Evolutionary conservation across 169 alveolate genomes (phyloP), one percentile per base, ranked within the genome.

Genomic region (Cryptosporidium baileyi): DNA sequence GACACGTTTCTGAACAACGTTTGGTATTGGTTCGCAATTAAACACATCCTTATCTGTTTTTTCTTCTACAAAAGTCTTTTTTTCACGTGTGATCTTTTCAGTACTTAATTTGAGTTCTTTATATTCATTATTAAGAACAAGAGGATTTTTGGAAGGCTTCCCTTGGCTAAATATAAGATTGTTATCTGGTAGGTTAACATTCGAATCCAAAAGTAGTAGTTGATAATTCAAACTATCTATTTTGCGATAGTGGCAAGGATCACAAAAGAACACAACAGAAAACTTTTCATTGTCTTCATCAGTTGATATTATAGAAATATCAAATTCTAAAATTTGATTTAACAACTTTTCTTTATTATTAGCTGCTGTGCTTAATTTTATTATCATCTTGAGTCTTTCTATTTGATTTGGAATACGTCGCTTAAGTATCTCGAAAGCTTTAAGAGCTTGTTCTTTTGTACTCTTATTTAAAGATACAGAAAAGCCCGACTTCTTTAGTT

Each of bases 391-490:
- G 24, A 94, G 89, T 52, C 96, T 80, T 47, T 91, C 93, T n/a
- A 93, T 93, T 11, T 90, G 91, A 19, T 93, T 85, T 15, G 95
- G 94, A 74, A 91, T 91, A 52, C 88, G 91, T 60, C 91, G 82
- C 81, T 92, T 91, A 81, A 93, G 88, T 38, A 89, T 63, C 19
- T 90, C 93, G 47, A 91, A 80, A 26, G 94, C 95, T 82, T 92
- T 93, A 44, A 93, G 82, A 26, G 95, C 94, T 65, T 93, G 96
- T 38, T 92, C 93, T 65, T 93, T 93, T 6, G 95, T 90, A 26
- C 94, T 90, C 41, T 93, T 94, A 41, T 91, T 91, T 52, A 93
- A 80, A 38, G 93, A 89, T 19, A 92, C 89, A 61, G 95, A 91
- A 67, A 89, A 93, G 24, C 91, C 94, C 47, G 93, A 60, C 63